Base-by-base conservation (phyloP, 2,329 filamentous ascomycete genomes). In the Conoideocrella luteorostrata region DNA sequence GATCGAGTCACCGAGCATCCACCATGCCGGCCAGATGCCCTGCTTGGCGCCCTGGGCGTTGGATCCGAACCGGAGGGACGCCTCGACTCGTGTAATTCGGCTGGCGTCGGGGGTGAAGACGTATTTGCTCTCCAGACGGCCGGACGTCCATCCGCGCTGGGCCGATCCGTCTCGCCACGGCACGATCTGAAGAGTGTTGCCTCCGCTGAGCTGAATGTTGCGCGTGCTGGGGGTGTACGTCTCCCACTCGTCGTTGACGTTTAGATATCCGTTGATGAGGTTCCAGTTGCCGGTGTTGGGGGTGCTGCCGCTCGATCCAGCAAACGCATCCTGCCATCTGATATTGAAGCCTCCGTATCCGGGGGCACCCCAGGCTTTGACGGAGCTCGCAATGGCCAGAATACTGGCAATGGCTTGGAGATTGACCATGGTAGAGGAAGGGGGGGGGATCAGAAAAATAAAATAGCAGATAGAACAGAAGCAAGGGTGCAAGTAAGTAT, bases 1-100 rank as follows among this genome's bases (percentile, higher is more conserved):
- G 43, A 72, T 62, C 10, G 67, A 56, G 39, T 77, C 66, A 32
- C 76, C 75, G 13, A 79, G 64, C 47, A 77, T 63, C 75, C 75
- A 80, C 52, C 78, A 78, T 1, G 76, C 76, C 0, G 76, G 75
- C 76, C 75, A 80, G 39, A 79, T 64, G 4, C 77, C 77, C 50
- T 76, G 65, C 58, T 77, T 74, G 34, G 57, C 55, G 3, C 64
- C 62, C 33, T 55, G 52, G 1, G 56, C 33, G 56, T 69, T 69
- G 46, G 52, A 52, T 11, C 72, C 77, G 37, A 77, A 63, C 28
- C 72, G 68, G 36, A 79, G 59, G 20, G 57, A 56, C 4, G 69
- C 66, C 47, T 77, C 69, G 22, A 72, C 60, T 32, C 66, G 59
- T 18, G 72, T 77, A 23, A 70, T 52, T 46, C 66, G 67, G 48